Evolutionary conservation across 306 rosid genomes (phyloP).

Genomic region (Vigna hirtella): DNA sequence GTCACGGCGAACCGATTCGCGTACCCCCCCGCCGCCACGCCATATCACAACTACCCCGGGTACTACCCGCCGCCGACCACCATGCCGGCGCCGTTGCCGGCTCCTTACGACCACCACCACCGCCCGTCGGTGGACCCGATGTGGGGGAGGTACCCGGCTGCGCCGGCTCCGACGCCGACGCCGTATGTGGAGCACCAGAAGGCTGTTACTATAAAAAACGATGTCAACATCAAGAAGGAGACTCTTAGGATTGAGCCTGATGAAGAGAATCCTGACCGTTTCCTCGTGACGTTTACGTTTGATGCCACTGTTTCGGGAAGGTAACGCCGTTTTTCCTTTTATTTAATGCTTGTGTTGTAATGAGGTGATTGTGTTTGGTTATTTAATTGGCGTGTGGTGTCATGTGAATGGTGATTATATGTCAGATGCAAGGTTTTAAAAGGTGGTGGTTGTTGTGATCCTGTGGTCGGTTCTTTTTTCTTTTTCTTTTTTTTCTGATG

Average conservation of each 20-base stretch:
- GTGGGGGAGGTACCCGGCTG: slow-evolving; percentile 70
- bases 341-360: not conserved
- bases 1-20: slow-evolving; percentile 64
- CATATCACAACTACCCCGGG: slow-evolving; percentile 71
- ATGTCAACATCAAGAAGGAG: slow-evolving; percentile 93
- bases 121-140: slow-evolving; percentile 60
- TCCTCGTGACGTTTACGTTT: slow-evolving; percentile 74
- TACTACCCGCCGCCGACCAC: slow-evolving; percentile 64
- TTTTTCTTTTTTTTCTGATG: not conserved
- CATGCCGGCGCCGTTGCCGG: slow-evolving; percentile 68
- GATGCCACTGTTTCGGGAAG: slow-evolving; percentile 94
- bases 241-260: slow-evolving; percentile 76
- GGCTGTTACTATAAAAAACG: slow-evolving; percentile 88
- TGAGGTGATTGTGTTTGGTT: not conserved
- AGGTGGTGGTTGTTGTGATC: slow-evolving; percentile 14
- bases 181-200: slow-evolving; percentile 92
- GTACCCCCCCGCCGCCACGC: slow-evolving; percentile 65
- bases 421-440: slow-evolving; percentile 20
- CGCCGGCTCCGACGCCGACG: slow-evolving; percentile 32
- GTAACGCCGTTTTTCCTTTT: slow-evolving; percentile 43
- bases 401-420: slow-evolving; percentile 35
- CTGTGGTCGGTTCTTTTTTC: not conserved
- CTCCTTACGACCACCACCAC: slow-evolving; percentile 83
- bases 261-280: slow-evolving; percentile 70
- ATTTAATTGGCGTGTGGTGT: not conserved